Conservation (phyloP, 768 basidiomycete genomes). For the Rubroboletus satanas region DNA sequence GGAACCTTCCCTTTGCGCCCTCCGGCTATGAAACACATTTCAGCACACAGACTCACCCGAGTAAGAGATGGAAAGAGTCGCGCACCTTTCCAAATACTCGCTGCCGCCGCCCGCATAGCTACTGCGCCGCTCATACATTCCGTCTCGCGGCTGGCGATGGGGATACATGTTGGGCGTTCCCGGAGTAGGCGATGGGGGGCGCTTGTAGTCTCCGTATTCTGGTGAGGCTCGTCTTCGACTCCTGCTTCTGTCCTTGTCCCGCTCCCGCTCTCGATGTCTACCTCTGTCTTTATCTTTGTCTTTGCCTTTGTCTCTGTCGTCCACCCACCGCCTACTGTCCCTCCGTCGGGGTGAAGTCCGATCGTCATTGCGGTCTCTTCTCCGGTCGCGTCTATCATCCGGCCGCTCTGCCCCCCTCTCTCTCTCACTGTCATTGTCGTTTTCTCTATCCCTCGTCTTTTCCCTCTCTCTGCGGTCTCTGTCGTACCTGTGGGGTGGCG, state of each 20-base stretch:
- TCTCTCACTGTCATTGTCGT: conserved; percentile 12
- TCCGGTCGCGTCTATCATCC: conserved; percentile 3
- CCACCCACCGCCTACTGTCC: not conserved
- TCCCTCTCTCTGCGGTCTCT: conserved; percentile 31
- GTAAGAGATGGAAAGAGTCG: not conserved
- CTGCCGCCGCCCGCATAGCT: conserved; percentile 31
- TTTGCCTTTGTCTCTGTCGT: not conserved
- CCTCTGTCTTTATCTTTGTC: conserved; percentile 17
- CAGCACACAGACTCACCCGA: not conserved
- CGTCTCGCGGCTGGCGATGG: conserved; percentile 25
- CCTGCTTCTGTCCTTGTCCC: conserved; percentile 13
- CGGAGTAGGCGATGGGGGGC: conserved; percentile 39
- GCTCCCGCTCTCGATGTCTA: conserved; percentile 21
- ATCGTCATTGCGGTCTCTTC: not conserved
- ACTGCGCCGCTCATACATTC: conserved; percentile 19
- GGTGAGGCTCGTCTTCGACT: conserved; percentile 47
- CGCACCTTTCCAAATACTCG: conserved; percentile 71
- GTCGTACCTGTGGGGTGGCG: conserved; percentile 34
- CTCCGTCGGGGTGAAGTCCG: conserved; percentile 4
- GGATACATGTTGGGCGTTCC: conserved; percentile 56
- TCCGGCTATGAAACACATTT: conserved; percentile 48
- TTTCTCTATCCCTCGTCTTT: conserved; percentile 24
- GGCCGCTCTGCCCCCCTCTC: not conserved
- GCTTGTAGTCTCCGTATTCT: conserved; percentile 55
- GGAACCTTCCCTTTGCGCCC: conserved; percentile 57